A percentile compares a stretch with the other conserved stretches of the same genome.
phyloP scores from a whole-genome alignment of 176 grass and related monocot species.

The Carex parvula region DNA sequence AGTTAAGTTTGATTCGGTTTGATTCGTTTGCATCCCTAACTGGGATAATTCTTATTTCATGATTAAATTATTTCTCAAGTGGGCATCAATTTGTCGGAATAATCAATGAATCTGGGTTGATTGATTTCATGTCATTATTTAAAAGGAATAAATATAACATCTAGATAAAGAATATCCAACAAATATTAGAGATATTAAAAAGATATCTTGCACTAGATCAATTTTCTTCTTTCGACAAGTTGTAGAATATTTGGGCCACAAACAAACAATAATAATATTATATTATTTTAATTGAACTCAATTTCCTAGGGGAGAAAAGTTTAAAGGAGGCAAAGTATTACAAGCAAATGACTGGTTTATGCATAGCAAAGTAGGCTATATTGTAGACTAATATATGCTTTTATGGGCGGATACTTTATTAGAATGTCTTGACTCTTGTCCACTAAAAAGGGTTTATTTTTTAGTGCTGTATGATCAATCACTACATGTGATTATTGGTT shows the following conservation, averaged over 20 bases:
- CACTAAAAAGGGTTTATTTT: background rate
- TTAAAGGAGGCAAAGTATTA: no score
- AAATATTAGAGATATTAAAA: background rate
- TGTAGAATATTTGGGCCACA: background rate
- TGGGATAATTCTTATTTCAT: background rate
- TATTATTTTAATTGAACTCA: background rate
- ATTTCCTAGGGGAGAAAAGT: background rate
- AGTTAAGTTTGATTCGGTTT: no score
- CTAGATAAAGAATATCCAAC: conserved; percentile 7
- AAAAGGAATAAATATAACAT: background rate
- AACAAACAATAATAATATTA: background rate
- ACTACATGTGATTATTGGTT: background rate
- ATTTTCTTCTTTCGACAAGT: conserved; percentile 1
- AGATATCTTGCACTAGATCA: background rate
- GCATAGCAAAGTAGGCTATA: background rate
- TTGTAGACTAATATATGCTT: background rate
- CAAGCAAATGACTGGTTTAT: background rate
- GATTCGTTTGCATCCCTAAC: no score
- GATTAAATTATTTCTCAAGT: conserved; percentile 10
- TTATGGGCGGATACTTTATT: background rate
- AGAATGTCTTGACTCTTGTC: background rate
- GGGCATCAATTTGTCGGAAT: conserved; percentile 1
- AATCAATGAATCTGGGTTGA: conserved; percentile 6
- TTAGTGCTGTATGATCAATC: background rate
- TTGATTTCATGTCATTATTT: background rate